These are phyloP conservation scores for Poronia punctata DNA, from an alignment of 495 filamentous ascomycete genomes.

Conservation along the genomic window DNA sequence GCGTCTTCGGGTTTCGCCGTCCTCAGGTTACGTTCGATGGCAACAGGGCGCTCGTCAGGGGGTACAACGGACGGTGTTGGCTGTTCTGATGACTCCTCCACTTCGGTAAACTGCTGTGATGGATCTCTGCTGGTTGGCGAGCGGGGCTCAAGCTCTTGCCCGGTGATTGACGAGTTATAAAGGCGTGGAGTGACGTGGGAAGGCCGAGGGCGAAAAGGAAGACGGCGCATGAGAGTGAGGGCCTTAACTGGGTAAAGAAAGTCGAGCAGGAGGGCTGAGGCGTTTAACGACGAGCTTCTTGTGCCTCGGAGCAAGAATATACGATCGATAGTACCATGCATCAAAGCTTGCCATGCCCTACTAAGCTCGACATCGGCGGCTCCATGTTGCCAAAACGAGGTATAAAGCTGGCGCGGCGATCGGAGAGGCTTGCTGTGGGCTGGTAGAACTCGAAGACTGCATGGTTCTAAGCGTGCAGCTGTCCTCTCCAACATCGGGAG, in stretches of 20 bases:
- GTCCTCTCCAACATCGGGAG: constrained; percentile 85
- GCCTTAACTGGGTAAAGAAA: constrained; percentile 56
- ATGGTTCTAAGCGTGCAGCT: constrained; percentile 68
- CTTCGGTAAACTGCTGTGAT: too few relatives aligned
- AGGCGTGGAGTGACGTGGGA: constrained; percentile 15
- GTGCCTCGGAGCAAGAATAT: constrained; percentile 7
- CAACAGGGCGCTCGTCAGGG: neutral
- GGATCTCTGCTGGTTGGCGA: neutral
- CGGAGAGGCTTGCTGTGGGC: constrained; percentile 46
- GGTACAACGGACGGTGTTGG: neutral
- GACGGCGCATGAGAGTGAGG: constrained; percentile 39
- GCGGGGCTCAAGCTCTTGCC: neutral
- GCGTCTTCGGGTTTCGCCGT: constrained; percentile 5
- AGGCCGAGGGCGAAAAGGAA: constrained; percentile 9
- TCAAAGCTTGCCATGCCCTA: constrained; percentile 36
- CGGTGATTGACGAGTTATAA: constrained; percentile 18
- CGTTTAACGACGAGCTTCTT: constrained; percentile 22
- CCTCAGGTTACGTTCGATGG: constrained; percentile 11
- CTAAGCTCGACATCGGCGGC: constrained; percentile 50
- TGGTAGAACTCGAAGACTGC: constrained; percentile 59
- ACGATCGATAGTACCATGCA: constrained; percentile 22
- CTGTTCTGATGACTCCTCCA: too few relatives aligned
- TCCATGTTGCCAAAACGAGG: constrained; percentile 61
- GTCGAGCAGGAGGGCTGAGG: constrained; percentile 47
- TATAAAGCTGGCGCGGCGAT: constrained; percentile 54